A percentile compares a stretch with the other conserved stretches of the same genome.
Conservation (phyloP, 257 asterid genomes). For the Rehmannia glutinosa region DNA sequence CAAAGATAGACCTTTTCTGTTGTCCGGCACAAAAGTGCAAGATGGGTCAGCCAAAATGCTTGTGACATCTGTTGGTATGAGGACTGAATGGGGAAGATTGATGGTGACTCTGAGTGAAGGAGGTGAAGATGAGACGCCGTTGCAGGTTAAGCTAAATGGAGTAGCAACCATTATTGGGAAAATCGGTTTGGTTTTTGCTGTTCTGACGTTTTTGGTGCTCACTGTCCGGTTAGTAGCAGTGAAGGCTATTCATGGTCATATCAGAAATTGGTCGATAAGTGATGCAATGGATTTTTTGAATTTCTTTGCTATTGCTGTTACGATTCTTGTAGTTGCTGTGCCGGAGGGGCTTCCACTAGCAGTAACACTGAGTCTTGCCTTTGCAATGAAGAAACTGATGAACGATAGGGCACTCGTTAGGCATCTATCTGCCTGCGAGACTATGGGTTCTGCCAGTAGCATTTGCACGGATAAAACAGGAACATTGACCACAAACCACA, state of each 20-base stretch:
- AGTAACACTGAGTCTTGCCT: slow-evolving; percentile 76
- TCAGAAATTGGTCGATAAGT: slow-evolving; percentile 35
- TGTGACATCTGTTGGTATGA: slow-evolving; percentile 76
- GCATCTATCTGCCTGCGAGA: slow-evolving; percentile 77
- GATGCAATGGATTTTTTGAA: slow-evolving; percentile 51
- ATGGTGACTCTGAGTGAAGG: slow-evolving; percentile 66
- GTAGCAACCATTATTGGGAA: slow-evolving; percentile 80
- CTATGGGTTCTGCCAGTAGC: slow-evolving; percentile 82
- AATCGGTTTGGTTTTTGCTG: slow-evolving; percentile 61
- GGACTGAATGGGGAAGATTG: slow-evolving; percentile 79
- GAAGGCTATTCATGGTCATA: slow-evolving; percentile 39
- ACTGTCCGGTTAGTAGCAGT: slow-evolving; percentile 36
- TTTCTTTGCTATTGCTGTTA: slow-evolving; percentile 70
- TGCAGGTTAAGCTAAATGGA: slow-evolving; percentile 79
- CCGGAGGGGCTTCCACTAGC: slow-evolving; percentile 89
- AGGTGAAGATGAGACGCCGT: slow-evolving; percentile 76
- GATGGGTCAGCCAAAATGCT: slow-evolving; percentile 80
- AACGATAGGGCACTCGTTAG: slow-evolving; percentile 58
- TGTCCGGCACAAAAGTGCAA: slow-evolving; percentile 77
- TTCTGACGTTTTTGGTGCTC: slow-evolving; percentile 62
- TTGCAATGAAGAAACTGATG: slow-evolving; percentile 87
- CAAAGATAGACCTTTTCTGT: slow-evolving; percentile 48
- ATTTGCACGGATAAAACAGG: slow-evolving; percentile 87
- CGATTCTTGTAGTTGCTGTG: slow-evolving; percentile 81
- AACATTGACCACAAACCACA: slow-evolving; percentile 75